Conservation (phyloP, 768 basidiomycete species). For the Mrakia frigida region DNA sequence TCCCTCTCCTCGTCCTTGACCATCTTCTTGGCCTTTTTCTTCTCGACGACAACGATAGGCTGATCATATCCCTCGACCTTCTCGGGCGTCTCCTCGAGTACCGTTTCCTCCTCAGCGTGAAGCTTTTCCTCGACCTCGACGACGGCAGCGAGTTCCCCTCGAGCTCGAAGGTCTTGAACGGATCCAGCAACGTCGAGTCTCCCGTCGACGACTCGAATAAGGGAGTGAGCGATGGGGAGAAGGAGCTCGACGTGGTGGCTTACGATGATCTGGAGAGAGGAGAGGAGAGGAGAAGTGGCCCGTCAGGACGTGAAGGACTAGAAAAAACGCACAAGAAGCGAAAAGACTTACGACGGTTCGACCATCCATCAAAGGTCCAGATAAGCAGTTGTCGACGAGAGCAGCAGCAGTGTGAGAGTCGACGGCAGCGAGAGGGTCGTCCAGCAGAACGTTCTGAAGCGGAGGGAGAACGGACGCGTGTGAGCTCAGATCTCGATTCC, state of each 20-base stretch:
- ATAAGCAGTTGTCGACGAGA: constrained; percentile 36
- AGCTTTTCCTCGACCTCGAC: constrained; percentile 48
- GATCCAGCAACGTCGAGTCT: constrained; percentile 71
- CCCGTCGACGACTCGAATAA: constrained; percentile 75
- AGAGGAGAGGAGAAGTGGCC: background rate
- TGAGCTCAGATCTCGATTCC: background rate
- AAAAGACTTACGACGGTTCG: constrained; percentile 45
- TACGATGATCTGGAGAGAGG: constrained; percentile 48
- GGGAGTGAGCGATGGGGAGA: constrained; percentile 64
- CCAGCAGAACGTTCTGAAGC: constrained; percentile 55
- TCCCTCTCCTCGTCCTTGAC: constrained; percentile 78
- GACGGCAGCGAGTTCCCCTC: constrained; percentile 63
- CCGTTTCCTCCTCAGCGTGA: constrained; percentile 33
- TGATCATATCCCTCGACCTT: constrained; percentile 36
- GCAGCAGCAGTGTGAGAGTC: constrained; percentile 32
- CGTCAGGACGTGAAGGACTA: background rate
- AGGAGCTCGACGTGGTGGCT: constrained; percentile 82
- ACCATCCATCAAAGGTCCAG: constrained; percentile 41
- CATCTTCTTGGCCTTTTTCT: constrained; percentile 43
- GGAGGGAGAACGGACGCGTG: background rate
- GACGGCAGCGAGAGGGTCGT: constrained; percentile 77
- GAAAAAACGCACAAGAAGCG: no score
- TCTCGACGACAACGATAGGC: constrained; percentile 25
- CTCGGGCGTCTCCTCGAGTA: constrained; percentile 2
- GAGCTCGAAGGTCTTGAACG: constrained; percentile 58